Evolutionary conservation across 1,284 basidiomycete species (phyloP).

Genomic region (Inonotus hispidus): DNA sequence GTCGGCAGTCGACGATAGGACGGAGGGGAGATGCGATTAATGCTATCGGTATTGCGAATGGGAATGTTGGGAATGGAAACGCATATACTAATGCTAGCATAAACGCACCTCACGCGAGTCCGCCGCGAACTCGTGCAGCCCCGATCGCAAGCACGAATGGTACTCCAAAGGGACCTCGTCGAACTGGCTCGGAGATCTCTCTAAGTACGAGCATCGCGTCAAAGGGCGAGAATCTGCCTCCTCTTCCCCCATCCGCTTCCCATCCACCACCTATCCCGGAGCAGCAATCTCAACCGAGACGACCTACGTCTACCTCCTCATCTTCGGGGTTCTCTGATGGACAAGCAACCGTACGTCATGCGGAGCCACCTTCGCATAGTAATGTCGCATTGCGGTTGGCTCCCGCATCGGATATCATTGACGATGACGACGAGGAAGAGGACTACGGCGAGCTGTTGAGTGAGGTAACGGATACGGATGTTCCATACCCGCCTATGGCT

Average conservation of each 20-base stretch:
- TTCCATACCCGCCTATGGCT: constrained; percentile 20
- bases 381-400: constrained; percentile 48
- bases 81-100: constrained; percentile 8
- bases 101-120: neutral
- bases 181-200: constrained; percentile 50
- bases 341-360: constrained; percentile 63
- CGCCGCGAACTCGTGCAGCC: constrained; percentile 14
- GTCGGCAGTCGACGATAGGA: constrained; percentile 54
- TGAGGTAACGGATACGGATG: neutral
- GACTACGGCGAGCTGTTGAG: constrained; percentile 17
- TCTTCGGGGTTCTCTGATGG: constrained; percentile 34
- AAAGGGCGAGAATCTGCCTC: constrained; percentile 54
- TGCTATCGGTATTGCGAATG: constrained; percentile 19
- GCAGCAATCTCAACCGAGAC: neutral
- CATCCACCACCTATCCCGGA: constrained; percentile 10
- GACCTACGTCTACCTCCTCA: constrained; percentile 34
- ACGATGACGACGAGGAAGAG: constrained; percentile 60
- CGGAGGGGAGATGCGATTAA: constrained; percentile 32
- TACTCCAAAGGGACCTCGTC: constrained; percentile 23
- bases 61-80: constrained; percentile 17
- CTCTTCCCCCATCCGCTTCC: constrained; percentile 39
- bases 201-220: constrained; percentile 39
- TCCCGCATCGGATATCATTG: neutral
- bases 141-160: constrained; percentile 19
- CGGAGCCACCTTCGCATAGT: constrained; percentile 26